Percentiles rank a stretch among this genome's conserved stretches.
Evolutionary conservation across 768 basidiomycete species (phyloP).

Genomic region (Lyophyllum semitale): DNA sequence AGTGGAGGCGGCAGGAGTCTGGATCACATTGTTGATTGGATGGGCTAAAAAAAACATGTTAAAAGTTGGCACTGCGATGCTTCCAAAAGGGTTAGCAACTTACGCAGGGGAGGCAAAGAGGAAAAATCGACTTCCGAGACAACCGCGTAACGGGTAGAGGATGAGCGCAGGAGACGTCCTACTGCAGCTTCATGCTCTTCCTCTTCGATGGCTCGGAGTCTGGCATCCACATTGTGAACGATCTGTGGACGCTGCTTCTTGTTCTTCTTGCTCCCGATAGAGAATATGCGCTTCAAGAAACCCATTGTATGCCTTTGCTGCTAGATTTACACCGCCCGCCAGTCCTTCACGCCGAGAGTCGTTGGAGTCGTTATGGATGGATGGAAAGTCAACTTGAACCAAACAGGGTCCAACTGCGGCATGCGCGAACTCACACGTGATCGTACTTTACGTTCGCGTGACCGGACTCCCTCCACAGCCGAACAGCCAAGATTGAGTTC

Average conservation of each 20-base stretch:
- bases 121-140: constrained; percentile 57
- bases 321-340: constrained; percentile 15
- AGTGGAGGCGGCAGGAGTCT: constrained; percentile 50
- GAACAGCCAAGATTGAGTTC: too few species aligned
- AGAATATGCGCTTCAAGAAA: constrained; percentile 70
- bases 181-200: constrained; percentile 53
- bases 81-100: constrained; percentile 28
- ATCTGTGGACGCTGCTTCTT: constrained; percentile 37
- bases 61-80: not conserved
- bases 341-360: constrained; percentile 15
- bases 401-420: constrained; percentile 41
- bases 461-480: not conserved
- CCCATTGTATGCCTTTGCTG: constrained; percentile 46
- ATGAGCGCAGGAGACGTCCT: constrained; percentile 66
- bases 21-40: constrained; percentile 61
- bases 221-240: constrained; percentile 24
- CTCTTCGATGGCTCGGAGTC: constrained; percentile 33
- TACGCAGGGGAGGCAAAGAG: constrained; percentile 70
- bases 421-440: constrained; percentile 35
- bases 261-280: constrained; percentile 64
- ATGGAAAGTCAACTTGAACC: constrained; percentile 37
- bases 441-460: not conserved
- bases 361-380: constrained; percentile 12
- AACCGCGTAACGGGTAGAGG: constrained; percentile 65
- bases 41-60: constrained; percentile 45